These are phyloP conservation scores for Trametes maxima DNA, from an alignment of 768 basidiomycete genomes.

Conservation along the genomic window DNA sequence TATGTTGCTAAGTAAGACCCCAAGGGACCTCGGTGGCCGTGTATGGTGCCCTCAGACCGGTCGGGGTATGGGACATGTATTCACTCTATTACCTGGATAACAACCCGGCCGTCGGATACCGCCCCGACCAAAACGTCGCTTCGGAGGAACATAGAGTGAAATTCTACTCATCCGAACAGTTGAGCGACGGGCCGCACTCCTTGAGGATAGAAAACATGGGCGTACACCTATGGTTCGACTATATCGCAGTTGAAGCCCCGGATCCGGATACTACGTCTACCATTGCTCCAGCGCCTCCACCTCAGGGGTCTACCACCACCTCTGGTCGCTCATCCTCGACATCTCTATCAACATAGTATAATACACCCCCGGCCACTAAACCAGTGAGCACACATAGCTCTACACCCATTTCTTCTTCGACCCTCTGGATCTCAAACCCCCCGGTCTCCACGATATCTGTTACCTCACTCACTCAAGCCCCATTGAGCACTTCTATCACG, in stretches of 20 bases:
- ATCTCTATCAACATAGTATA: too few relatives aligned
- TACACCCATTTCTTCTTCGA: too few relatives aligned
- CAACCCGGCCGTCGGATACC: neutral
- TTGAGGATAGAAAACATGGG: slow-evolving; percentile 6
- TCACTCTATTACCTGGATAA: slow-evolving; percentile 2
- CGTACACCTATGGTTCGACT: slow-evolving; percentile 10
- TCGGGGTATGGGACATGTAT: slow-evolving; percentile 2
- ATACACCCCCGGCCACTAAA: too few relatives aligned
- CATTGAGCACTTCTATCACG: too few relatives aligned
- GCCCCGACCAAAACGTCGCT: neutral
- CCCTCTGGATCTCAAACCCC: too few relatives aligned
- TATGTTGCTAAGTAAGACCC: neutral
- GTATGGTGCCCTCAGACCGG: slow-evolving; percentile 4
- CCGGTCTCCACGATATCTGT: too few relatives aligned
- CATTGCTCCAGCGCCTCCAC: too few relatives aligned
- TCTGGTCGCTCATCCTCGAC: too few relatives aligned
- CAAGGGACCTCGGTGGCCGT: slow-evolving; percentile 5
- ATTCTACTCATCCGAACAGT: neutral
- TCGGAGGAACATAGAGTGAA: neutral
- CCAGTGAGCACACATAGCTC: too few relatives aligned
- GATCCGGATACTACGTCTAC: too few relatives aligned
- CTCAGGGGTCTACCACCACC: too few relatives aligned
- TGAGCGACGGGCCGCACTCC: neutral
- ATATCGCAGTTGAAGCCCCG: neutral
- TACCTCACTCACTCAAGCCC: too few relatives aligned